Evolutionary conservation across 306 rosid species (phyloP).

Genomic region (Casuarina equisetifolia): DNA sequence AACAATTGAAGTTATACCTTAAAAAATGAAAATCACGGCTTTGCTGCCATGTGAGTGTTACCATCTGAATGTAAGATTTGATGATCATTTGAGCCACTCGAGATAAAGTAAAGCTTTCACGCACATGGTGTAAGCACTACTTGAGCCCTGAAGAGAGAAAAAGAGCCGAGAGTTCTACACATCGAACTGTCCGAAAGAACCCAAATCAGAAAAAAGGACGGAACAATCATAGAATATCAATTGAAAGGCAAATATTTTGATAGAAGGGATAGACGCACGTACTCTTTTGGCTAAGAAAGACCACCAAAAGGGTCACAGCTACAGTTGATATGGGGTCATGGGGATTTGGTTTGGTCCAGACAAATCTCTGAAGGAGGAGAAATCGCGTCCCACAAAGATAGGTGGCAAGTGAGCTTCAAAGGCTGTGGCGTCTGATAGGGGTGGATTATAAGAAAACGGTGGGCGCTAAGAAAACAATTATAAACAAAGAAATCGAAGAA

Average conservation of each 20-base stretch:
- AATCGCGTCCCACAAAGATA: slow-evolving; percentile 17
- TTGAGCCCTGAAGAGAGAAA: background rate
- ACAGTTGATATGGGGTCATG: background rate
- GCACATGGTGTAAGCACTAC: too few relatives aligned
- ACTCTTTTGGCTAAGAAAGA: background rate
- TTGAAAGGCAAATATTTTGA: background rate
- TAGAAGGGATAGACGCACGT: too few relatives aligned
- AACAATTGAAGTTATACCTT: too few relatives aligned
- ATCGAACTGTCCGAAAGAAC: background rate
- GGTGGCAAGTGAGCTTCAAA: background rate
- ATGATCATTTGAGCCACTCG: too few relatives aligned
- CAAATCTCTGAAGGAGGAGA: background rate
- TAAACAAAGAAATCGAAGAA: slow-evolving; percentile 4
- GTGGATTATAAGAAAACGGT: background rate
- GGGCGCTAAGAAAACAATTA: background rate
- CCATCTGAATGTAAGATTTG: too few relatives aligned
- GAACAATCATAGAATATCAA: background rate
- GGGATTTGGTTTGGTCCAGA: slow-evolving; percentile 11
- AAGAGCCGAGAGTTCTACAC: background rate
- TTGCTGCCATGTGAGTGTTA: too few relatives aligned
- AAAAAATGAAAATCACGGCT: too few relatives aligned
- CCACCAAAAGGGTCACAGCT: background rate
- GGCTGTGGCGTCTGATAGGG: background rate
- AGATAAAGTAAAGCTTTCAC: too few relatives aligned
- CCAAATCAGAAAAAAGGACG: background rate